phyloP scores from a whole-genome alignment of 2,329 filamentous ascomycete species.

The Blumeriella jaapii region DNA sequence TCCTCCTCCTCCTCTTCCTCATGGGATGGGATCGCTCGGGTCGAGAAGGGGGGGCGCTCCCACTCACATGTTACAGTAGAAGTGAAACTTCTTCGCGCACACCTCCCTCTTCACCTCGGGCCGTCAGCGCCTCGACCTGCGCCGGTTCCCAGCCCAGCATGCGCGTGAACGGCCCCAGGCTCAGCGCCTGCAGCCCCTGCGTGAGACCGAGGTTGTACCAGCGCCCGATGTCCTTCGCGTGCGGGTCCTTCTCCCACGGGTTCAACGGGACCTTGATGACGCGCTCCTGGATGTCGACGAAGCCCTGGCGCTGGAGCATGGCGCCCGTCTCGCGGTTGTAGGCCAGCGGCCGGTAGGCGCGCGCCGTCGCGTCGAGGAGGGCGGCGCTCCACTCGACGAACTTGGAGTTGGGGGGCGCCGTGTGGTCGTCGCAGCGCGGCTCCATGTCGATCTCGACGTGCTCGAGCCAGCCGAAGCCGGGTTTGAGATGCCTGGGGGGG shows the following conservation, averaged over 20 bases:
- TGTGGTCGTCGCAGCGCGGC: constrained; percentile 59
- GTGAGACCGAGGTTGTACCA: constrained; percentile 78
- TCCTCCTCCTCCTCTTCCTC: no score
- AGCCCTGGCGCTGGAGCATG: constrained; percentile 59
- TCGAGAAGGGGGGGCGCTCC: background rate
- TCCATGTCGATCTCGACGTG: constrained; percentile 82
- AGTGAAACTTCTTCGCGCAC: constrained; percentile 53
- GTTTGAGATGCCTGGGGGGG: constrained; percentile 58
- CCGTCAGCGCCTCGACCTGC: constrained; percentile 52
- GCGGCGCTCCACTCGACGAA: constrained; percentile 59
- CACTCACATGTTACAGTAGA: constrained; percentile 68
- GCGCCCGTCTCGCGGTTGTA: constrained; percentile 49
- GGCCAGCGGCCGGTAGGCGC: constrained; percentile 51
- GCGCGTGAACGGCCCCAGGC: constrained; percentile 60
- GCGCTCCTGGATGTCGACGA: constrained; percentile 65
- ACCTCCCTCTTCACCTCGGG: constrained; percentile 57
- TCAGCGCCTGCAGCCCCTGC: constrained; percentile 61
- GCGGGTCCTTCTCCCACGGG: constrained; percentile 55
- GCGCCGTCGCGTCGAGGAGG: constrained; percentile 56
- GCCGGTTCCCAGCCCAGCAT: constrained; percentile 47
- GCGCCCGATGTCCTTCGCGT: constrained; percentile 56
- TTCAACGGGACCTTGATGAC: constrained; percentile 61
- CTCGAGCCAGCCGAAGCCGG: constrained; percentile 66
- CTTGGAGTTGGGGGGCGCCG: constrained; percentile 43
- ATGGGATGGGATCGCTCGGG: background rate